Evolutionary conservation across 495 filamentous ascomycete genomes (phyloP).

Genomic region (Annulohypoxylon maeteangense): DNA sequence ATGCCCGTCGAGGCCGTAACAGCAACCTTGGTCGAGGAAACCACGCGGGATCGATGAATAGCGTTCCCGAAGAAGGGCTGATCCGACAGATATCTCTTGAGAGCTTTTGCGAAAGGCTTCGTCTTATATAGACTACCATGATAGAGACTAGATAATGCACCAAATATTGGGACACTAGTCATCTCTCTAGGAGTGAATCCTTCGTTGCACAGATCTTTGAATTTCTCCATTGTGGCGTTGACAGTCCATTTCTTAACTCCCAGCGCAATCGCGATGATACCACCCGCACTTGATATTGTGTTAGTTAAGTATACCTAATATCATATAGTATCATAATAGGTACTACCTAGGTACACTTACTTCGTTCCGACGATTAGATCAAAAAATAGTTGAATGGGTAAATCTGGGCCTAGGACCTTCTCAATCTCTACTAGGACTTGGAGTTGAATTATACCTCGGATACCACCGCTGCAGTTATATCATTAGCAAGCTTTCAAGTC

Average conservation of each 20-base stretch:
- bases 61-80: slow-evolving; percentile 54
- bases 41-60: slow-evolving; percentile 38
- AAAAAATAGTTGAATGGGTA: slow-evolving; percentile 58
- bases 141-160: slow-evolving; percentile 49
- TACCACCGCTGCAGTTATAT: slow-evolving; percentile 52
- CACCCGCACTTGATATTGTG: slow-evolving; percentile 57
- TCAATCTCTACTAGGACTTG: slow-evolving; percentile 58
- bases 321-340: not conserved
- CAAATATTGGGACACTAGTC: slow-evolving; percentile 50
- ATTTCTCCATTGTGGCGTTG: slow-evolving; percentile 54
- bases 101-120: slow-evolving; percentile 49
- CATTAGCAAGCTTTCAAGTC: not conserved
- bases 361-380: slow-evolving; percentile 66
- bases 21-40: slow-evolving; percentile 55
- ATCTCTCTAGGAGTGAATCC: slow-evolving; percentile 57
- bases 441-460: slow-evolving; percentile 62
- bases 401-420: slow-evolving; percentile 49
- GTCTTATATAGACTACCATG: slow-evolving; percentile 57
- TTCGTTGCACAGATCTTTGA: slow-evolving; percentile 53
- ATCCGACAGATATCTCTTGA: slow-evolving; percentile 48
- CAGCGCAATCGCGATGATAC: slow-evolving; percentile 67
- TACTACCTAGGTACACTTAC: too few relatives aligned
- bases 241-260: slow-evolving; percentile 60
- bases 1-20: slow-evolving; percentile 56
- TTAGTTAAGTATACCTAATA: slow-evolving; percentile 15